Conservation (phyloP, 345 rosid genomes). For the Eucalyptus erythrocorys region DNA sequence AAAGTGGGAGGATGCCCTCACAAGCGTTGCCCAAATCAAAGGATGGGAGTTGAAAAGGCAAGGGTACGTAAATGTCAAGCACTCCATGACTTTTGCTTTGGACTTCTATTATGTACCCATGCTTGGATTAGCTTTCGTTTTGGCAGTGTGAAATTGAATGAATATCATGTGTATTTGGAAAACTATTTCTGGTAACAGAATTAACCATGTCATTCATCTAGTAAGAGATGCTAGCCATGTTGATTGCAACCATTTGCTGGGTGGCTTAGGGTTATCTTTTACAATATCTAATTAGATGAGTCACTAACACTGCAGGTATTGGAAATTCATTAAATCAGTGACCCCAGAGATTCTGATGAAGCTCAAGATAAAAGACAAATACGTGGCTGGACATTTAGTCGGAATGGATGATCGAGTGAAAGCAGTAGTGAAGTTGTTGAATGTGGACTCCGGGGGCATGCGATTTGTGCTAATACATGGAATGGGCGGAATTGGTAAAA, state of each 20-base stretch:
- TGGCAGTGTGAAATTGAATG: neutral
- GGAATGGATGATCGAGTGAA: neutral
- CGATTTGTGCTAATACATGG: neutral
- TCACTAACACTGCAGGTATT: neutral
- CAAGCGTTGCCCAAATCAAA: neutral
- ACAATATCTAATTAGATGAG: neutral
- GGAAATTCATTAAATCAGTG: neutral
- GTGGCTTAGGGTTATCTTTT: neutral
- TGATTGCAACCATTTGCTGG: neutral
- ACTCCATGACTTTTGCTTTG: neutral
- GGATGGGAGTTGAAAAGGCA: neutral
- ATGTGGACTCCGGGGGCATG: neutral
- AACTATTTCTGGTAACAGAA: neutral
- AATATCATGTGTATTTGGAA: neutral
- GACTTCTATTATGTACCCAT: neutral
- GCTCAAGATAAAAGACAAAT: neutral
- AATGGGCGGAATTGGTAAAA: neutral
- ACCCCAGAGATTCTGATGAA: neutral
- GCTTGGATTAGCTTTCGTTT: neutral
- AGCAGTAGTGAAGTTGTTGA: fast-evolving
- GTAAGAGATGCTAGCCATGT: neutral
- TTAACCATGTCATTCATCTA: neutral
- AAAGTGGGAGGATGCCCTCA: neutral
- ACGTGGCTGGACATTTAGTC: neutral
- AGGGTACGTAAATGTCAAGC: neutral